These are phyloP conservation scores for Sporobolus alterniflorus DNA, from an alignment of 202 grass and related monocot species.

Conservation along the genomic window DNA sequence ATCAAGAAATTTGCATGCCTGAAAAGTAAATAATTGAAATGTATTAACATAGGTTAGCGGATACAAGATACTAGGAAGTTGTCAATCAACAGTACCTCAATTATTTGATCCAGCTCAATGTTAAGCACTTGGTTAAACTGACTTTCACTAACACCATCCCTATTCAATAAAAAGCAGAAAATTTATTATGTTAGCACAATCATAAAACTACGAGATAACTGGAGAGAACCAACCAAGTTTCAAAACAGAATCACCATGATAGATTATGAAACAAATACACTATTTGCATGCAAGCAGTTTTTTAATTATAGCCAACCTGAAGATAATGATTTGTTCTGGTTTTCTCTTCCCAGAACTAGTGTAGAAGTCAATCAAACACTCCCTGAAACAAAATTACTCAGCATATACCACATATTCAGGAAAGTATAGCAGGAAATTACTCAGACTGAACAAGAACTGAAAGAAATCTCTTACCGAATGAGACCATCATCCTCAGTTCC, in stretches of 20 bases:
- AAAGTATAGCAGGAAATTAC: not conserved
- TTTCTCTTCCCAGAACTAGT: constrained; percentile 86
- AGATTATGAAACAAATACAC: not conserved
- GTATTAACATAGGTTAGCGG: not conserved
- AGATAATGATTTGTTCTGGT: constrained; percentile 84
- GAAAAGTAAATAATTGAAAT: not conserved
- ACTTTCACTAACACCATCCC: constrained; percentile 86
- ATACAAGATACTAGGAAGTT: constrained; percentile 4
- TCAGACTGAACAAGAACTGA: not conserved
- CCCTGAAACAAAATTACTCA: constrained; percentile 43
- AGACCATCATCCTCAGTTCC: constrained; percentile 67
- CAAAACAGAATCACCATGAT: not conserved
- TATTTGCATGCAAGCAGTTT: not conserved
- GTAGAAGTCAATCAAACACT: constrained; percentile 83
- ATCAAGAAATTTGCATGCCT: constrained; percentile 92
- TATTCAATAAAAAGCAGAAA: constrained; percentile 22
- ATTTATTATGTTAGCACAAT: not conserved
- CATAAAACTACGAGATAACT: not conserved
- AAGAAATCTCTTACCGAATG: constrained; percentile 36
- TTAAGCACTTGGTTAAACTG: constrained; percentile 92
- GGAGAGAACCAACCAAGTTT: not conserved
- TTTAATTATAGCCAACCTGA: constrained; percentile 45
- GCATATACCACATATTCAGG: not conserved
- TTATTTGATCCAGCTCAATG: constrained; percentile 90
- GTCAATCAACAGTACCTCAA: constrained; percentile 44